Percentiles rank a stretch among this genome's conserved stretches.
Evolutionary conservation across 2,329 filamentous ascomycete genomes (phyloP).

Genomic region (Sarocladium kiliense): DNA sequence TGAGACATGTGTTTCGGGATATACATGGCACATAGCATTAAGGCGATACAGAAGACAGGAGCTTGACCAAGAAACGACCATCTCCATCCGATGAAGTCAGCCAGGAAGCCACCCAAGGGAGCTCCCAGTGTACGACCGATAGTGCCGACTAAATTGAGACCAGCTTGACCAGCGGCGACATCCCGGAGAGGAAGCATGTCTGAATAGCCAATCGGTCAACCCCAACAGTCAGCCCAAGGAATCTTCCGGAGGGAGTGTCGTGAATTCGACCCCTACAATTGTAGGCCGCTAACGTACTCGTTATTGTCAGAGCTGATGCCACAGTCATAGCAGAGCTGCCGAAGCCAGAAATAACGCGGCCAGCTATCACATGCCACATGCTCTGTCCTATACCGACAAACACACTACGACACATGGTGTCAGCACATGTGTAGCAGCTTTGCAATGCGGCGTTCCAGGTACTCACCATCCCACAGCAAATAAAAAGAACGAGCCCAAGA

Average conservation of each 20-base stretch:
- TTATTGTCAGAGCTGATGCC: background rate
- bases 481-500: background rate
- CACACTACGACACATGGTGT: background rate
- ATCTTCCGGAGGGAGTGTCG: background rate
- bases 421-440: background rate
- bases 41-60: background rate
- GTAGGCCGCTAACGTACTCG: background rate
- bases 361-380: background rate
- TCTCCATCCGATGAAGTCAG: conserved; percentile 69
- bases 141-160: conserved; percentile 67
- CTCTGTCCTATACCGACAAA: background rate
- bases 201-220: background rate
- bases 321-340: background rate
- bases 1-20: conserved; percentile 40
- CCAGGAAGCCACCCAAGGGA: conserved; percentile 65
- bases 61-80: conserved; percentile 35
- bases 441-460: background rate
- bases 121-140: conserved; percentile 64
- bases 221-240: background rate
- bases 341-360: background rate
- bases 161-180: conserved; percentile 68
- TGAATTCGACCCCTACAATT: background rate
- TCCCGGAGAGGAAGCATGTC: conserved; percentile 67
- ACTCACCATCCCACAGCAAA: background rate
- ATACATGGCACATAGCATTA: background rate